These are phyloP conservation scores for Phaeosphaeria sp. DNA, from an alignment of 2,329 filamentous ascomycete species.

Conservation along the genomic window DNA sequence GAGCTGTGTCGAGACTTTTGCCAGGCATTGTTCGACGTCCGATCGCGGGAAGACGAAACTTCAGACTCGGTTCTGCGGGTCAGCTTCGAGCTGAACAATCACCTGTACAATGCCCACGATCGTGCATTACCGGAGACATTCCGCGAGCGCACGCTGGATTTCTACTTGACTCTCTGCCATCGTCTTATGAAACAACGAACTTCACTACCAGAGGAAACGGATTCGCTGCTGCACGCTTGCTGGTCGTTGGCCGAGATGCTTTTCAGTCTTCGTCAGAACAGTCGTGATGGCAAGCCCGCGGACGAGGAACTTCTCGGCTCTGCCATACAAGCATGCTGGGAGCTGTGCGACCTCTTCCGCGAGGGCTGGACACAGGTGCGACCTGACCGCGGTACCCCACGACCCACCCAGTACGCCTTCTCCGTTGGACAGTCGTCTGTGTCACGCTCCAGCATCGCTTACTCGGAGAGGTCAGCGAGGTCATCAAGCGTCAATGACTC, in stretches of 20 bases:
- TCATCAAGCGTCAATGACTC: slow-evolving; percentile 55
- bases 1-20: slow-evolving; percentile 93
- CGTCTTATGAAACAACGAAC: slow-evolving; percentile 93
- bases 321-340: slow-evolving; percentile 92
- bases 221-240: slow-evolving; percentile 82
- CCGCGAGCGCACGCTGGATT: slow-evolving; percentile 87
- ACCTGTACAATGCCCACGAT: slow-evolving; percentile 92
- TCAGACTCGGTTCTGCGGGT: slow-evolving; percentile 88
- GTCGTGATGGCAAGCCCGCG: slow-evolving; percentile 72
- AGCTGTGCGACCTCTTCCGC: slow-evolving; percentile 89
- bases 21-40: slow-evolving; percentile 86
- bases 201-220: slow-evolving; percentile 79
- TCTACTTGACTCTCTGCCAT: slow-evolving; percentile 93
- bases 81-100: slow-evolving; percentile 94
- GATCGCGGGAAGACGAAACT: slow-evolving; percentile 76
- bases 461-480: slow-evolving; percentile 44
- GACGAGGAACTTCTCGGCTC: slow-evolving; percentile 87
- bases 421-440: slow-evolving; percentile 38
- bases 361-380: slow-evolving; percentile 90
- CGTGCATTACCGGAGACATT: slow-evolving; percentile 84
- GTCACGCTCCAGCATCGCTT: slow-evolving; percentile 38
- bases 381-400: slow-evolving; percentile 83
- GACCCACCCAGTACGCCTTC: slow-evolving; percentile 80
- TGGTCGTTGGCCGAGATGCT: slow-evolving; percentile 94
- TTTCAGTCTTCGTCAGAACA: slow-evolving; percentile 86